Base-by-base conservation (phyloP, 805 yeast genomes). In the Kuraishia ogatae region DNA sequence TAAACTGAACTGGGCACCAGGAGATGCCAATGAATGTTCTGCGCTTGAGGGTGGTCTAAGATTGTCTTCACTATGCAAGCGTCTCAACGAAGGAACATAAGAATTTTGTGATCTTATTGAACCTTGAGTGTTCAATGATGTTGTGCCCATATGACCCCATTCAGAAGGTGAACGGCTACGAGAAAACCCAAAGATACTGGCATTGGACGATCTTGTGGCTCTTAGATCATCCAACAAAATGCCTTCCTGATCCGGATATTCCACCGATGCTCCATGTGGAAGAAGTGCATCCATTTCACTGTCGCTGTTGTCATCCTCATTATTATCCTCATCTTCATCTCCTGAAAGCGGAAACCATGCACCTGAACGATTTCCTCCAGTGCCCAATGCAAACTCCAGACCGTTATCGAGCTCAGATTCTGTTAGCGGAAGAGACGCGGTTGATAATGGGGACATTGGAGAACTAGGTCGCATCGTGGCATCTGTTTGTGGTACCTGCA, bases 331-430 rank as follows among this genome's bases (percentile, higher is more conserved):
- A 46, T 43, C 22, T 5, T 55, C 50, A 46, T 43, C 22, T 5
- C 23, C 48, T 22, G 24, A 26, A 23, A 26, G 50, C 21, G 35
- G 50, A 19, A 23, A 20, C 53, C 50, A 43, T 22, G 39, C 48
- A 19, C 19, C 58, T 50, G 4, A 56, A 23, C 17, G 65, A 64
- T 55, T 55, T 10, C 52, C 48, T n/a, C 54, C 48, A 47, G 57
- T 60, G 19, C 61, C 63, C 48, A 64, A 56, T 11, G 66, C 66
- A 43, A 60, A 47, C 39, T 58, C 54, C 39, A 63, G 54, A 6
- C 64, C 64, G 20, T 56, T 56, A 11, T 61, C 52, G 22, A 63
- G 28, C n/a, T 61, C 64, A 22, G 49, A 6, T 15, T 22, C 49
- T 20, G 22, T 20, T 19, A 47, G 49, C 15, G 49, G 49, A 20